phyloP scores from a whole-genome alignment of 2,329 filamentous ascomycete genomes.

The Aspergillus sp. region DNA sequence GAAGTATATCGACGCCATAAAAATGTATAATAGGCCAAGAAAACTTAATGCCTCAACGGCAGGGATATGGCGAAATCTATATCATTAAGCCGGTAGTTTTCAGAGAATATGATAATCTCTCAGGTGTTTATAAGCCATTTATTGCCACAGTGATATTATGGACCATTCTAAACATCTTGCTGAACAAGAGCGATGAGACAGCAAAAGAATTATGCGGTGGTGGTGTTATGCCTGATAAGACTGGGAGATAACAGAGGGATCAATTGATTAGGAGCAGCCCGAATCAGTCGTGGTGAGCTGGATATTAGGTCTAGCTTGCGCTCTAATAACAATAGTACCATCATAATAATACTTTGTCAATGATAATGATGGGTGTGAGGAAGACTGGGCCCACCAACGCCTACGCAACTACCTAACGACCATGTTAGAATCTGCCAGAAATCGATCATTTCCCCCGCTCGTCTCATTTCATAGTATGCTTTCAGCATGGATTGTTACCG shows the following conservation, averaged over 20 bases:
- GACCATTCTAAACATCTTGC: no score
- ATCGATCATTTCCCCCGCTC: background rate
- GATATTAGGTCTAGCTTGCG: background rate
- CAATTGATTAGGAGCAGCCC: no score
- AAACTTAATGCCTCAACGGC: slow-evolving; percentile 58
- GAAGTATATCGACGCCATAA: slow-evolving; percentile 77
- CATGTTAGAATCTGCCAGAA: background rate
- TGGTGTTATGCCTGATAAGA: no score
- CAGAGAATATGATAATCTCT: no score
- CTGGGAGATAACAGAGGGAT: no score
- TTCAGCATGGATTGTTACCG: slow-evolving; percentile 5
- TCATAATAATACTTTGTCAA: background rate
- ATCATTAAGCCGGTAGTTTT: no score
- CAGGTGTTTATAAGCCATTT: slow-evolving; percentile 33
- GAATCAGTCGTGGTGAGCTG: no score
- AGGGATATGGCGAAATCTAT: slow-evolving; percentile 77
- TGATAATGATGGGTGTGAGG: background rate
- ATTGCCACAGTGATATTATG: background rate
- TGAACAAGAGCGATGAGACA: no score
- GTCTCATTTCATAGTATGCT: background rate
- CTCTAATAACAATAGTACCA: background rate
- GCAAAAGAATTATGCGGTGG: no score
- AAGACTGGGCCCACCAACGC: background rate
- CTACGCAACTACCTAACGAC: background rate
- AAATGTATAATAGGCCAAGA: slow-evolving; percentile 68